Conservation (phyloP, 192 early-diverging fungal species). For the Coemansia umbellata region DNA sequence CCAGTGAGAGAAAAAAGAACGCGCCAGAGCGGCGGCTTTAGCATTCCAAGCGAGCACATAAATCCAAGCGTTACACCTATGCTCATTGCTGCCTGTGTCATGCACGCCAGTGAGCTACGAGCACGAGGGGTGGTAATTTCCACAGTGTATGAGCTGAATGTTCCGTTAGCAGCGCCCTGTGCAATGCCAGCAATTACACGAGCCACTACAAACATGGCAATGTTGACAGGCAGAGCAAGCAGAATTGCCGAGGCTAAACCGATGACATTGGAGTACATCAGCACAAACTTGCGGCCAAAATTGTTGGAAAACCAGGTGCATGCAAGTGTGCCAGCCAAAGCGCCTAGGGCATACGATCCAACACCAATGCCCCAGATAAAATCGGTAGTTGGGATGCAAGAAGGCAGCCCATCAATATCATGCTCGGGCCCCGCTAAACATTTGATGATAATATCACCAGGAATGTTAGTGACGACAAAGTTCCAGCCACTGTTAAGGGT, state of each 20-base stretch:
- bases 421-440: conserved; percentile 30
- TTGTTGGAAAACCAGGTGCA: conserved; percentile 52
- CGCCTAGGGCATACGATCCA: conserved; percentile 57
- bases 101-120: conserved; percentile 63
- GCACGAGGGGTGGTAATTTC: conserved; percentile 70
- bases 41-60: conserved; percentile 56
- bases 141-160: conserved; percentile 62
- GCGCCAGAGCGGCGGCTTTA: conserved; percentile 66
- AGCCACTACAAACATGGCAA: conserved; percentile 59
- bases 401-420: conserved; percentile 18
- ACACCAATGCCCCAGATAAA: conserved; percentile 51
- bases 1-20: conserved; percentile 58
- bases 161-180: conserved; percentile 58
- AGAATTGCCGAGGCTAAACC: conserved; percentile 59
- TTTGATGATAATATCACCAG: conserved; percentile 46
- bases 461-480: conserved; percentile 53
- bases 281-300: conserved; percentile 58
- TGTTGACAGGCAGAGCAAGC: conserved; percentile 53
- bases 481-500: conserved; percentile 50
- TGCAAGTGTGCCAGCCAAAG: conserved; percentile 59
- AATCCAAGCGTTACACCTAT: conserved; percentile 67
- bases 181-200: conserved; percentile 70
- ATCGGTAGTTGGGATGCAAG: conserved; percentile 33
- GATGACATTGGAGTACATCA: conserved; percentile 62
- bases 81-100: conserved; percentile 69